A percentile compares a stretch with the other conserved stretches of the same genome.
Evolutionary conservation across 2,329 filamentous ascomycete genomes (phyloP).

Genomic region (Clonostachys chloroleuca): DNA sequence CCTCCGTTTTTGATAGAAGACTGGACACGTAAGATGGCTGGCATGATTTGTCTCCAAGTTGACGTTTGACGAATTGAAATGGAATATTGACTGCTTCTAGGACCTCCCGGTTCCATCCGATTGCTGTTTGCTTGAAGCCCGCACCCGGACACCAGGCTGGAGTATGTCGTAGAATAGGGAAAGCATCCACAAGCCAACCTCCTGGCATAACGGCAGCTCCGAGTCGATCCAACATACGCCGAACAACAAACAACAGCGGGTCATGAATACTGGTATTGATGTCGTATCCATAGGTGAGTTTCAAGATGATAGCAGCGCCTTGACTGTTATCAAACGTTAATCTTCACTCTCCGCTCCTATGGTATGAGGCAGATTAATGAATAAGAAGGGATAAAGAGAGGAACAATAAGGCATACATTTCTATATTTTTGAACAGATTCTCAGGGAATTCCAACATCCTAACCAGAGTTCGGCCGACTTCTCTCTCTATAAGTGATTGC

Average conservation of each 20-base stretch:
- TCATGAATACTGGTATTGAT: slow-evolving; percentile 11
- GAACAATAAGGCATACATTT: slow-evolving; percentile 9
- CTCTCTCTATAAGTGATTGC: slow-evolving; percentile 5
- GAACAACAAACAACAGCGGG: slow-evolving; percentile 6
- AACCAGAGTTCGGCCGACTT: slow-evolving; percentile 15
- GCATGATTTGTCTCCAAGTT: slow-evolving; percentile 3
- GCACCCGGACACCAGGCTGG: slow-evolving; percentile 11
- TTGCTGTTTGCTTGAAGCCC: slow-evolving; percentile 11
- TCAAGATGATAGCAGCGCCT: slow-evolving; percentile 9
- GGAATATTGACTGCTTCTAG: slow-evolving; percentile 9
- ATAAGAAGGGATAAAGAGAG: too few species aligned
- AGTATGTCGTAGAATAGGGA: slow-evolving; percentile 7
- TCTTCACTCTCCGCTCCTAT: too few species aligned
- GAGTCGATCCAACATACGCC: slow-evolving; percentile 12
- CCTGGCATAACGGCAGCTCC: slow-evolving; percentile 11
- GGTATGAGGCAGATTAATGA: too few species aligned
- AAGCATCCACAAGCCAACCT: slow-evolving; percentile 12
- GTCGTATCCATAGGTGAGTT: slow-evolving; percentile 13
- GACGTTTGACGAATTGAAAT: slow-evolving; percentile 10
- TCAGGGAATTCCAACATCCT: slow-evolving; percentile 11
- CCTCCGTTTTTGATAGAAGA: slow-evolving; percentile 5
- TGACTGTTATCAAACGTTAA: slow-evolving; percentile 6
- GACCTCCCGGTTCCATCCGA: slow-evolving; percentile 8
- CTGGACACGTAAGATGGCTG: slow-evolving; percentile 3
- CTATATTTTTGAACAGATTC: slow-evolving; percentile 12